Percentiles rank a stretch among this genome's conserved stretches.
Conservation (phyloP, 2,329 filamentous ascomycete species). For the Fusarium sp. region DNA sequence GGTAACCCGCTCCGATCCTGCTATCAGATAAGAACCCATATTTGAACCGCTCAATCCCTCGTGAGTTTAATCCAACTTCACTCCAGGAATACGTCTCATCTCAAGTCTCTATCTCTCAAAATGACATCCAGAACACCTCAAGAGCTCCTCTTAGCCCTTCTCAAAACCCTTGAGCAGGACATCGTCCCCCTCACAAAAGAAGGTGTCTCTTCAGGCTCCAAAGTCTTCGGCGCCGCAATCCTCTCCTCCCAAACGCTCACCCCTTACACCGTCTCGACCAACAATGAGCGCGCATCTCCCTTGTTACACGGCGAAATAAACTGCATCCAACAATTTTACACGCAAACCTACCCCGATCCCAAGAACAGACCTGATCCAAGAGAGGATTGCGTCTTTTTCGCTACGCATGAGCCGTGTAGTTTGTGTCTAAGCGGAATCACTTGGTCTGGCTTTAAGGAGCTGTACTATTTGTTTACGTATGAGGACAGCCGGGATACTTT, state of each 20-base stretch:
- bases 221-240: slow-evolving; percentile 68
- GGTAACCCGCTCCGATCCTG: neutral
- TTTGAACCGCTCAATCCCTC: neutral
- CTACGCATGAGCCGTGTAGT: slow-evolving; percentile 69
- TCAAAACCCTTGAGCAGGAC: slow-evolving; percentile 56
- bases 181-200: slow-evolving; percentile 63
- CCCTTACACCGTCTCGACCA: slow-evolving; percentile 63
- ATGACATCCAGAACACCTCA: slow-evolving; percentile 17
- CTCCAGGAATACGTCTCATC: no score
- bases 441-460: slow-evolving; percentile 66
- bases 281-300: slow-evolving; percentile 65
- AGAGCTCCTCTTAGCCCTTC: slow-evolving; percentile 54
- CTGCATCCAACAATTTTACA: slow-evolving; percentile 69
- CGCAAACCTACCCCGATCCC: slow-evolving; percentile 49
- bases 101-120: rapidly evolving
- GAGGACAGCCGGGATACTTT: slow-evolving; percentile 68
- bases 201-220: slow-evolving; percentile 64
- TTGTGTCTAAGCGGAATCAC: slow-evolving; percentile 68
- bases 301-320: slow-evolving; percentile 70
- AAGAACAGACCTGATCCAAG: slow-evolving; percentile 52
- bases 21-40: slow-evolving; percentile 13
- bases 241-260: slow-evolving; percentile 55
- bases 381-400: slow-evolving; percentile 66
- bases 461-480: slow-evolving; percentile 70
- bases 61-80: neutral